Base-by-base conservation (phyloP, 192 early-diverging fungal species). In the Geosiphon pyriformis region DNA sequence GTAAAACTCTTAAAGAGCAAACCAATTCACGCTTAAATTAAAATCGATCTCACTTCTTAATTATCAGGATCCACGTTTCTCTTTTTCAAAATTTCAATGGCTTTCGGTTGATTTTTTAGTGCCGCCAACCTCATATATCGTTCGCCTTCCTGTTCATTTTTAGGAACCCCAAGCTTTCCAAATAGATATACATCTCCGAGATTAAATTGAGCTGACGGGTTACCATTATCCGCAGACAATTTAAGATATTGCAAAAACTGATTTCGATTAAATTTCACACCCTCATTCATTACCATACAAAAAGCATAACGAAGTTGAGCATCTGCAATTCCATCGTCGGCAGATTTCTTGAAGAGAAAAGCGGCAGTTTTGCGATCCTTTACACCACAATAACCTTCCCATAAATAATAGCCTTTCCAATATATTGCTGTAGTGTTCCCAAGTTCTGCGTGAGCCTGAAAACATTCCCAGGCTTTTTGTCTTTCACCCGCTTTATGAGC, bases 351-450 rank as follows among this genome's bases (percentile, higher is more conserved):
- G 31, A 67, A 67, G 30, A 34, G 49, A 54, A 47, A 17, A 12
- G 65, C 49, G 22, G 51, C 65, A 57, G 55, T 27, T 47, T 67
- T 57, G 6, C 6, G 32, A 20, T 67, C 35, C 32, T 67, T 67
- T n/a, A n/a, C 20, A 15, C 52, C 17, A 46, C 31, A 12, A 47
- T 57, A 67, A 1, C 65, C 65, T 67, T 67, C 65, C 17, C 27
- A 54, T 48, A 67, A 57, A 57, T 67, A 67, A 42, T 57, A 50
- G 11, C 51, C 65, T 57, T 67, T 18, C 65, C 65, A 67, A 31
- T 67, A 67, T 67, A 50, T 67, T 20, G 65, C 65, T 3, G 27
- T 31, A 15, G 29, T 35, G 29, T 67, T 67, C 23, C 32, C 37
- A 0, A 67, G 17, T 35, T 67, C 17, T 7, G 54, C 65, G 15